Percentiles rank a stretch among this genome's conserved stretches.
Conservation (phyloP, 2,329 filamentous ascomycete species). For the Neoarthrinium moseri region DNA sequence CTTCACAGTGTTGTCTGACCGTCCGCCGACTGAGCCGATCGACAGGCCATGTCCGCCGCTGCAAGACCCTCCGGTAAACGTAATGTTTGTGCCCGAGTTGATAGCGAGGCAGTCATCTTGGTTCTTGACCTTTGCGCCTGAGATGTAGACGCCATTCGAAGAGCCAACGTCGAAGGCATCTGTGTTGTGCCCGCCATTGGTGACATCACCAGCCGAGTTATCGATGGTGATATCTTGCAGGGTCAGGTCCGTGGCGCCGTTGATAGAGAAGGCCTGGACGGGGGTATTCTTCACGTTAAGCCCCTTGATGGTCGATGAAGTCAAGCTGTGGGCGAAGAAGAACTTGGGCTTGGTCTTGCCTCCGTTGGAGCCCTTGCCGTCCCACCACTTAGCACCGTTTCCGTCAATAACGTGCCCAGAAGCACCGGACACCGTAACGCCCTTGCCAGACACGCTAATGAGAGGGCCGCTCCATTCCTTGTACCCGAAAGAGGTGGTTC, state of each 20-base stretch:
- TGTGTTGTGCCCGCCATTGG: slow-evolving; percentile 40
- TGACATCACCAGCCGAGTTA: slow-evolving; percentile 50
- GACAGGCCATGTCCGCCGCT: slow-evolving; percentile 56
- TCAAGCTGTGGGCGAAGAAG: slow-evolving; percentile 54
- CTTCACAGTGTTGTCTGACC: slow-evolving; percentile 51
- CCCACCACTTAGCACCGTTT: slow-evolving; percentile 59
- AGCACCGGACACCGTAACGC: slow-evolving; percentile 52
- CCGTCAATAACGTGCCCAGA: slow-evolving; percentile 54
- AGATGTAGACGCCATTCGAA: slow-evolving; percentile 41
- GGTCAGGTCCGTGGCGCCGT: slow-evolving; percentile 39
- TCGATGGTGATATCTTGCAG: slow-evolving; percentile 52
- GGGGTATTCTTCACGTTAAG: slow-evolving; percentile 55
- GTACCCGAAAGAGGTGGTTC: slow-evolving; percentile 67
- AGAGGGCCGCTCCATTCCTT: slow-evolving; percentile 65
- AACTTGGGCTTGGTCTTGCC: slow-evolving; percentile 65
- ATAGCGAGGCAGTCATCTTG: slow-evolving; percentile 60
- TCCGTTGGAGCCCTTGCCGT: slow-evolving; percentile 57
- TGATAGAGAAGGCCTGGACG: slow-evolving; percentile 49
- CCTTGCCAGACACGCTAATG: slow-evolving; percentile 57
- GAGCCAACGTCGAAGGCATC: slow-evolving; percentile 49
- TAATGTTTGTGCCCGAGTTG: slow-evolving; percentile 47
- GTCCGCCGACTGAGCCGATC: slow-evolving; percentile 59
- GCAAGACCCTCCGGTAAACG: slow-evolving; percentile 42
- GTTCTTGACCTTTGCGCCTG: slow-evolving; percentile 49
- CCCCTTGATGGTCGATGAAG: slow-evolving; percentile 44